A percentile compares a stretch with the other conserved stretches of the same genome.
These are phyloP conservation scores for Trichomonas gallinae DNA, from an alignment of 208 protist genomes.

Conservation along the genomic window DNA sequence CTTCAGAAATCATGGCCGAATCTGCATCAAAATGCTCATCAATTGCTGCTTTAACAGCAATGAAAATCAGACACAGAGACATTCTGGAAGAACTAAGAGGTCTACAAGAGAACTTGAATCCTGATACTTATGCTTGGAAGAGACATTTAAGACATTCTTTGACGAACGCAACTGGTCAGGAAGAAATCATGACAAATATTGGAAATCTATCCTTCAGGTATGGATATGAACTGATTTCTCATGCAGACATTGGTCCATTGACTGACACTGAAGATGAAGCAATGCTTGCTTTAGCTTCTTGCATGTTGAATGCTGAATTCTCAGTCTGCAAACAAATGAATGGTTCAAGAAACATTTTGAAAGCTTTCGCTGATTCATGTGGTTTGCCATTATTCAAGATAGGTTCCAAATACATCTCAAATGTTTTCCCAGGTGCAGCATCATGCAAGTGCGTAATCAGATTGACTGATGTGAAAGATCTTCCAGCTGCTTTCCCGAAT, in stretches of 20 bases:
- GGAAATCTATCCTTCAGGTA: neutral
- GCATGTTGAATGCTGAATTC: neutral
- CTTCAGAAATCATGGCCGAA: neutral
- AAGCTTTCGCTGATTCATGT: neutral
- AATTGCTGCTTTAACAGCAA: neutral
- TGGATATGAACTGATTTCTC: neutral
- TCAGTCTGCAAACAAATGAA: neutral
- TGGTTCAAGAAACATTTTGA: neutral
- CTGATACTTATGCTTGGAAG: neutral
- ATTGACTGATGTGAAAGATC: neutral
- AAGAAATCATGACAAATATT: neutral
- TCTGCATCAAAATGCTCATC: neutral
- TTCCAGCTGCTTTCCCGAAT: neutral
- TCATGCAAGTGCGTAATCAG: neutral
- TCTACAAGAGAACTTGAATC: neutral
- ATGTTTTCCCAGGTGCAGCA: neutral
- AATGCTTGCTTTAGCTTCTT: neutral
- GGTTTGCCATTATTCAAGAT: neutral
- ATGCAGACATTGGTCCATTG: neutral
- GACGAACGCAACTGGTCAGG: neutral
- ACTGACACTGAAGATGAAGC: neutral
- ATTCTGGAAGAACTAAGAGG: neutral
- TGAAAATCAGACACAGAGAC: neutral
- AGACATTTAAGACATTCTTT: neutral
- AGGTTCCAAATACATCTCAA: neutral